These are phyloP conservation scores for Mycotypha africana DNA, from an alignment of 371 early-diverging fungal genomes.

Conservation along the genomic window DNA sequence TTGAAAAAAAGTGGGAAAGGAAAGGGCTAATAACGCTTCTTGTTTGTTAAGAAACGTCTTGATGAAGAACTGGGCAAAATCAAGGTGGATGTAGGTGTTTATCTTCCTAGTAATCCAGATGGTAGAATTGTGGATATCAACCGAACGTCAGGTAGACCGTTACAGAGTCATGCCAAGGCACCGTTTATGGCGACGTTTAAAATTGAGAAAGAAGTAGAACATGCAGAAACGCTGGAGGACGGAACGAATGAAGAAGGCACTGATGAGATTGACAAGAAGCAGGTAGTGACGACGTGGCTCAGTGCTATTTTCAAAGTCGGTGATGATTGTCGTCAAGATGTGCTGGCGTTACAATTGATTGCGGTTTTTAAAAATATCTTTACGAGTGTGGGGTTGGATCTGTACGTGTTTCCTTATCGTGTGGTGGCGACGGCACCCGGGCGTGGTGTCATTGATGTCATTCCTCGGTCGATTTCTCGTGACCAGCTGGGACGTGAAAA, in stretches of 20 bases:
- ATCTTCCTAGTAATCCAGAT: constrained; percentile 97
- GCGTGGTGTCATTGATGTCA: constrained; percentile 98
- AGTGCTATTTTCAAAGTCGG: constrained; percentile 99
- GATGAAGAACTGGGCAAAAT: constrained; percentile 96
- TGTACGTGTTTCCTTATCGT: constrained; percentile 97
- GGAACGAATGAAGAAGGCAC: no score
- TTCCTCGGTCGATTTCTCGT: constrained; percentile 97
- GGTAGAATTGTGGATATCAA: constrained; percentile 94
- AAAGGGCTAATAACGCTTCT: no score
- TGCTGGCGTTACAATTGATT: constrained; percentile 97
- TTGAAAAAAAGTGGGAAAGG: no score
- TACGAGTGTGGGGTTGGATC: constrained; percentile 82
- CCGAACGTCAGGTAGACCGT: constrained; percentile 89
- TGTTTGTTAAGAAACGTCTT: constrained; percentile 45
- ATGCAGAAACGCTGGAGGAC: constrained; percentile 34
- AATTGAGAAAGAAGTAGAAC: constrained; percentile 59
- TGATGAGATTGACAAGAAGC: constrained; percentile 13
- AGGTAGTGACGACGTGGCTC: constrained; percentile 44
- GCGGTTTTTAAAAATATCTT: constrained; percentile 97
- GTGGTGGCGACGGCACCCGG: constrained; percentile 98
- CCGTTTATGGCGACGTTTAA: constrained; percentile 99
- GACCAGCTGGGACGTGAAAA: constrained; percentile 98
- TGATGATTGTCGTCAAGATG: constrained; percentile 99
- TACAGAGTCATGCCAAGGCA: constrained; percentile 99
- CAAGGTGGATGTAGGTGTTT: constrained; percentile 94